Evolutionary conservation across 2,329 filamentous ascomycete species (phyloP).

Genomic region (Diaporthe sp.): DNA sequence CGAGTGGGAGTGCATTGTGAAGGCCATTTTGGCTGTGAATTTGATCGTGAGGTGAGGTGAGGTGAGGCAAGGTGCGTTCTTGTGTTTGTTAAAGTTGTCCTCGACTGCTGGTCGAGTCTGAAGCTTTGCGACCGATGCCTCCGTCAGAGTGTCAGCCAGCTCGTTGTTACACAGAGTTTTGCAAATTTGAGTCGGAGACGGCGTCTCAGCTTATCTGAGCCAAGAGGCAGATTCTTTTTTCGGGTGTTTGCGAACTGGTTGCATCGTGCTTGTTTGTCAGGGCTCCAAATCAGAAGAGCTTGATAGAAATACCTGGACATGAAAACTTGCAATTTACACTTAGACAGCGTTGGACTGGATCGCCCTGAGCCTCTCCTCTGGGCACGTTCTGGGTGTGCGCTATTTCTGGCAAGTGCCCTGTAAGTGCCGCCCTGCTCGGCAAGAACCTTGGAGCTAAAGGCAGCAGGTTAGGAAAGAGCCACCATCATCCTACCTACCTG

Average conservation of each 20-base stretch:
- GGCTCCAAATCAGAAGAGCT: background rate
- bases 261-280: constrained; percentile 8
- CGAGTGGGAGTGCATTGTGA: constrained; percentile 98
- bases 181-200: background rate
- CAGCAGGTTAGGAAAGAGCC: background rate
- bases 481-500: background rate
- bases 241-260: background rate
- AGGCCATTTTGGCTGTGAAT: constrained; percentile 76
- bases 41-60: background rate
- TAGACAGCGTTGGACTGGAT: background rate
- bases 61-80: background rate
- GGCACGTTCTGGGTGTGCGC: background rate
- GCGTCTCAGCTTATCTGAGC: constrained; percentile 6
- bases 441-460: background rate
- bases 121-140: background rate
- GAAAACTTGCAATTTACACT: background rate
- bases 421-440: background rate
- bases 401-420: constrained; percentile 19
- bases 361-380: background rate
- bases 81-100: background rate
- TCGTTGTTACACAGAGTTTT: background rate
- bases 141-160: background rate
- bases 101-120: background rate
- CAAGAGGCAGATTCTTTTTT: background rate
- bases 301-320: background rate